A percentile compares a stretch with the other conserved stretches of the same genome.
These are phyloP conservation scores for Fusarium odoratissimum DNA, from an alignment of 2,329 filamentous ascomycete genomes.

Conservation along the genomic window DNA sequence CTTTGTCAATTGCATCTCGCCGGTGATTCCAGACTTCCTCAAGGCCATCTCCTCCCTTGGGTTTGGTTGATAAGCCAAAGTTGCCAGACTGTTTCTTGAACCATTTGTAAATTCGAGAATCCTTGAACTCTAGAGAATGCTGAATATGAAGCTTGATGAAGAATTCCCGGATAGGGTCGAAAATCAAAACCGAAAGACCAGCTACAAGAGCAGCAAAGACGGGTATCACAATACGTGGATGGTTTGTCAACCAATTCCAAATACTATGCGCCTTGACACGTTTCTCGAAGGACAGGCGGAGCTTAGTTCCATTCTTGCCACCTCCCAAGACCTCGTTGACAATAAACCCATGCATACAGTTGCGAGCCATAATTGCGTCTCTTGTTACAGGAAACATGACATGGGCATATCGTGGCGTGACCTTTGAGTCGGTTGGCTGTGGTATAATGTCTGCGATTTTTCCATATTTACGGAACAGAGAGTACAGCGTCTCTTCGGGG, in stretches of 20 bases:
- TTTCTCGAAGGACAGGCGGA: constrained; percentile 87
- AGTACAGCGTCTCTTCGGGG: constrained; percentile 87
- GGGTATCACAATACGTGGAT: constrained; percentile 90
- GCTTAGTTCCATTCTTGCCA: constrained; percentile 78
- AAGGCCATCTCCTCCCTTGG: constrained; percentile 74
- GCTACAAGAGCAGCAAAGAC: constrained; percentile 83
- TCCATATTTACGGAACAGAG: constrained; percentile 88
- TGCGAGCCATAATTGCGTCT: constrained; percentile 87
- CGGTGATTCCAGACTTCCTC: constrained; percentile 89
- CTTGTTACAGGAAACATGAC: constrained; percentile 80
- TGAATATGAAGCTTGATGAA: constrained; percentile 92
- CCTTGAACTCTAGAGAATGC: constrained; percentile 76
- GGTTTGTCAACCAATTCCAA: constrained; percentile 86
- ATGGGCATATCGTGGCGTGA: constrained; percentile 81
- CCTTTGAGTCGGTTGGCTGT: constrained; percentile 87
- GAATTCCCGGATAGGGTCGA: constrained; percentile 93
- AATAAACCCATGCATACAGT: constrained; percentile 88
- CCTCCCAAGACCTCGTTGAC: constrained; percentile 77
- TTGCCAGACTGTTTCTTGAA: constrained; percentile 73
- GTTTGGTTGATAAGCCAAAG: constrained; percentile 69
- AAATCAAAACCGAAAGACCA: constrained; percentile 85
- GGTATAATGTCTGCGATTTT: constrained; percentile 87
- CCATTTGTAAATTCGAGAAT: constrained; percentile 83
- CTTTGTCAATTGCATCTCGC: constrained; percentile 81
- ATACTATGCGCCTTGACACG: constrained; percentile 82